Evolutionary conservation across 129 eudicot genomes (phyloP).

Genomic region (Artemisia argyi): DNA sequence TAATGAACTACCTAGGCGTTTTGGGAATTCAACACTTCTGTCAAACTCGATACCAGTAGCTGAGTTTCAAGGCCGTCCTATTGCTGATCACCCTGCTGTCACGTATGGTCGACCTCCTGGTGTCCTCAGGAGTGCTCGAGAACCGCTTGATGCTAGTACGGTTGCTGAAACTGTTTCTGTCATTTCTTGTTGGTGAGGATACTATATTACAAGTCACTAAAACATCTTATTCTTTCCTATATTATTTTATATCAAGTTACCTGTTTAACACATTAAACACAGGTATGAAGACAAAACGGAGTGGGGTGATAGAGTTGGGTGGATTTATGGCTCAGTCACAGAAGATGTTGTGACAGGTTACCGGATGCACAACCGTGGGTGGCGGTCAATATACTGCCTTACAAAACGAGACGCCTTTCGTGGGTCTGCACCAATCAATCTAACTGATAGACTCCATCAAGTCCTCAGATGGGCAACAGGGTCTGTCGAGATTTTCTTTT

Average conservation of each 20-base stretch:
- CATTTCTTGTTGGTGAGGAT: conserved; percentile 80
- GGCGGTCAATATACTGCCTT: conserved; percentile 42
- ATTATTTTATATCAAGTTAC: background rate
- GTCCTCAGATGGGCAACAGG: conserved; percentile 48
- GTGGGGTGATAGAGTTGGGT: conserved; percentile 47
- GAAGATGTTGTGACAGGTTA: conserved; percentile 46
- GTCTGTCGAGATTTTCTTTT: conserved; percentile 41
- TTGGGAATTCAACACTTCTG: conserved; percentile 77
- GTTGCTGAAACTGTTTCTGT: conserved; percentile 94
- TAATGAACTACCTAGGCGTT: conserved; percentile 63
- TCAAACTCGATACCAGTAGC: conserved; percentile 76
- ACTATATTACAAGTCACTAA: background rate
- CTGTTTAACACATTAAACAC: background rate
- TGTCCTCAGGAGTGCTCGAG: conserved; percentile 50
- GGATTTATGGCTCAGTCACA: conserved; percentile 43
- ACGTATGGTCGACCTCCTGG: conserved; percentile 89
- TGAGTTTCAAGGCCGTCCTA: conserved; percentile 82
- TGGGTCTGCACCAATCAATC: conserved; percentile 41
- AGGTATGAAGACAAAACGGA: conserved; percentile 47
- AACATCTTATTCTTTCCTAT: background rate
- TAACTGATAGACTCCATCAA: conserved; percentile 43
- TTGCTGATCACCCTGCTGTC: conserved; percentile 89
- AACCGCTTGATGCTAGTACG: conserved; percentile 76
- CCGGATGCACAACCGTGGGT: conserved; percentile 48
- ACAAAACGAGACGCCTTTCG: conserved; percentile 46